A percentile compares a stretch with the other conserved stretches of the same genome.
phyloP scores from a whole-genome alignment of 306 rosid species.

The Geum urbanum region DNA sequence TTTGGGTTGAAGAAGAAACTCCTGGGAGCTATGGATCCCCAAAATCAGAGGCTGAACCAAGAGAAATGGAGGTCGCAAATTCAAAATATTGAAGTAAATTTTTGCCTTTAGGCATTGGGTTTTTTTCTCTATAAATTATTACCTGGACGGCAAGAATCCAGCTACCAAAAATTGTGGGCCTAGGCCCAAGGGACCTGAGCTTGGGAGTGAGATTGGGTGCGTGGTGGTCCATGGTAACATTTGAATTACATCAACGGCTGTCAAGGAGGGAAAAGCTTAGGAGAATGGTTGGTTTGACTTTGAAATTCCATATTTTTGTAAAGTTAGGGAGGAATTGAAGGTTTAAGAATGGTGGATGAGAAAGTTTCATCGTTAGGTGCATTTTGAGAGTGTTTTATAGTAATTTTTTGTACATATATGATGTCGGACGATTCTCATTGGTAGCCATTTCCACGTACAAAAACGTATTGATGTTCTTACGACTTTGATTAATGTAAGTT shows the following conservation, averaged over 20 bases:
- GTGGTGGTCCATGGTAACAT: neutral
- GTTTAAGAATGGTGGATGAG: neutral
- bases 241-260: conserved; percentile 7
- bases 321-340: neutral
- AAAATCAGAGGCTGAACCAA: conserved; percentile 1
- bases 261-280: neutral
- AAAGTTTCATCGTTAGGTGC: neutral
- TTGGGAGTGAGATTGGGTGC: conserved; percentile 1
- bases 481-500: neutral
- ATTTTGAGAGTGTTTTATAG: neutral
- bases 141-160: neutral
- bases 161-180: neutral
- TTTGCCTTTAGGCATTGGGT: neutral
- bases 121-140: neutral
- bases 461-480: neutral
- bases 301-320: neutral
- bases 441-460: neutral
- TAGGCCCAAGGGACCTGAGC: neutral
- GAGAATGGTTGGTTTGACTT: neutral
- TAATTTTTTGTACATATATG: neutral
- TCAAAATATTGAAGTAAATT: neutral
- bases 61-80: neutral
- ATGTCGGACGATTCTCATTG: neutral
- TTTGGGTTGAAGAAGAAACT: neutral
- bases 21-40: neutral